phyloP scores from a whole-genome alignment of 192 early-diverging fungal species.

The Coemansia interrupta region DNA sequence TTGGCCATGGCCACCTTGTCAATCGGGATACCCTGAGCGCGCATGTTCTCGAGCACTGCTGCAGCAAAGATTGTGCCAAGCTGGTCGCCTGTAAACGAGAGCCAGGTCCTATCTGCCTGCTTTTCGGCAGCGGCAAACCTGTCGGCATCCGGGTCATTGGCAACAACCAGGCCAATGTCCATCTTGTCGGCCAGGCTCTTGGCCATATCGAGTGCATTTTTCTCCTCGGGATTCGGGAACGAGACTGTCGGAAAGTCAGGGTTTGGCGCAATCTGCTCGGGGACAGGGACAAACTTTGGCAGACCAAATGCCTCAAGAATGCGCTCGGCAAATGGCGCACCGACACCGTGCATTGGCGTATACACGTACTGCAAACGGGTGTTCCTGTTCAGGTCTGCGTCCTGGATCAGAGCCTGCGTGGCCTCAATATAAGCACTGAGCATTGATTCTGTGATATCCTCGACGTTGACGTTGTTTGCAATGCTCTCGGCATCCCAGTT shows the following conservation, averaged over 20 bases:
- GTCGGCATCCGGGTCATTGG: constrained; percentile 95
- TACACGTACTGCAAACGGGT: constrained; percentile 64
- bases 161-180: constrained; percentile 66
- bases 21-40: constrained; percentile 47
- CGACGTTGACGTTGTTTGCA: constrained; percentile 48
- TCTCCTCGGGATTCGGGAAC: constrained; percentile 87
- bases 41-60: constrained; percentile 57
- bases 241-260: constrained; percentile 89
- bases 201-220: constrained; percentile 75
- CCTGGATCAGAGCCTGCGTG: constrained; percentile 27
- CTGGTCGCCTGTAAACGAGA: constrained; percentile 84
- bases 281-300: constrained; percentile 60
- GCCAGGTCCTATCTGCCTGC: constrained; percentile 67
- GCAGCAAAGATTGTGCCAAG: constrained; percentile 80
- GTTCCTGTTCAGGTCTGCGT: constrained; percentile 9
- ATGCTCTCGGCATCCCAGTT: constrained; percentile 68
- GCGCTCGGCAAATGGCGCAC: constrained; percentile 67
- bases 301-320: constrained; percentile 70
- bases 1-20: constrained; percentile 73
- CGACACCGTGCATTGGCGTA: constrained; percentile 96
- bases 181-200: constrained; percentile 61
- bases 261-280: constrained; percentile 73
- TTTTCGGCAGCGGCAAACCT: constrained; percentile 86
- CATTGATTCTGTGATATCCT: constrained; percentile 60
- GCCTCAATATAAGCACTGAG: constrained; percentile 72